Evolutionary conservation across 208 protist genomes (phyloP).

Genomic region (Strigomonas culicis): DNA sequence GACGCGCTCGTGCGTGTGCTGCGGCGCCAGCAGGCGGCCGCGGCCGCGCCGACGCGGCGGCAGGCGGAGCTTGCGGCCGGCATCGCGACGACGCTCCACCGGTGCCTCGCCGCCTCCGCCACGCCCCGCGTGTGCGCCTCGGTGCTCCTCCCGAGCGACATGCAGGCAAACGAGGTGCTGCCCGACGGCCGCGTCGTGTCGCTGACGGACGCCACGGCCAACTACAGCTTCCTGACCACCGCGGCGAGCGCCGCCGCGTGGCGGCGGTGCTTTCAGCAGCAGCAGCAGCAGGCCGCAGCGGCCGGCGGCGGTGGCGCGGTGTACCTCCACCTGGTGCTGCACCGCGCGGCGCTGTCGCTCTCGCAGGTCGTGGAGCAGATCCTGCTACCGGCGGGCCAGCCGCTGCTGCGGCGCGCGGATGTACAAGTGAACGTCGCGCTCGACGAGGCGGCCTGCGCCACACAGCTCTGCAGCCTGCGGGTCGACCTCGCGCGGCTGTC

Average conservation of each 20-base stretch:
- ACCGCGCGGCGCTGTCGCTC: slow-evolving; percentile 44
- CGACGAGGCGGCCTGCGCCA: slow-evolving; percentile 1
- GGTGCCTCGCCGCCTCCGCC: slow-evolving; percentile 15
- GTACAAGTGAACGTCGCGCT: slow-evolving; percentile 16
- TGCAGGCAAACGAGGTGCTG: slow-evolving; percentile 71
- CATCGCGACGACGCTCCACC: neutral
- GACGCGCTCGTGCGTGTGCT: neutral
- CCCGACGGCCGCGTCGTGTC: slow-evolving; percentile 55
- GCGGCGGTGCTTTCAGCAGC: neutral
- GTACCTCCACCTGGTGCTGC: slow-evolving; percentile 66
- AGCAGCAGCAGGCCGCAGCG: slow-evolving; percentile 1
- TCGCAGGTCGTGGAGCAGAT: slow-evolving; percentile 24
- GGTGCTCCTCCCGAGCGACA: slow-evolving; percentile 38
- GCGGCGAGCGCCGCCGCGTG: neutral
- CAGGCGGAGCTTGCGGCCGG: too few relatives aligned
- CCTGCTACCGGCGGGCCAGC: slow-evolving; percentile 27
- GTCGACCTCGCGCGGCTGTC: neutral
- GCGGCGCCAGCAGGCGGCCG: too few relatives aligned
- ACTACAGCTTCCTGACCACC: neutral
- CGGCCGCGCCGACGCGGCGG: too few relatives aligned
- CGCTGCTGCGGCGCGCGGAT: slow-evolving; percentile 7
- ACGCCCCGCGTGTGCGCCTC: slow-evolving; percentile 14
- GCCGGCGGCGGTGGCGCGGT: slow-evolving; percentile 9
- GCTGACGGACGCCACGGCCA: slow-evolving; percentile 43
- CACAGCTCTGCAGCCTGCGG: neutral